Conservation (phyloP, 139 green algal species). For the Tetraselmis striata region DNA sequence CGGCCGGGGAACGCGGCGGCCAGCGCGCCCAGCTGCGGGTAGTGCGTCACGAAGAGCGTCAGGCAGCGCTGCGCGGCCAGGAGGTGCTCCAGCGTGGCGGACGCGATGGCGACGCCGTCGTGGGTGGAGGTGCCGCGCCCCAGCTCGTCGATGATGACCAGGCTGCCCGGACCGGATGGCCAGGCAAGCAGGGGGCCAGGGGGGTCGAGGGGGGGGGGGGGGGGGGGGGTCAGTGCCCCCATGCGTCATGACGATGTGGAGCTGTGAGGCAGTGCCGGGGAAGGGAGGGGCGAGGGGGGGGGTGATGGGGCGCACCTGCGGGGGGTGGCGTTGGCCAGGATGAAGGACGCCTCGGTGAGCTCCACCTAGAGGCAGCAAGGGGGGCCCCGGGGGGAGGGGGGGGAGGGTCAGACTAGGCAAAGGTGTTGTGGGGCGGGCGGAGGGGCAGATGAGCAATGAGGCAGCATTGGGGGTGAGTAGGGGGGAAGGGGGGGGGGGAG, state of each 20-base stretch:
- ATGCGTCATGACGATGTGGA: no score
- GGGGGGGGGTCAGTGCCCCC: no score
- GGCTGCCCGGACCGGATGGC: no score
- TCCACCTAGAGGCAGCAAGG: constrained; percentile 69
- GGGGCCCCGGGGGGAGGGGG: no score
- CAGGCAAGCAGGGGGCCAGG: no score
- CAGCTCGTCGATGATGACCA: constrained; percentile 72
- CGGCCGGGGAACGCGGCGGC: constrained; percentile 4
- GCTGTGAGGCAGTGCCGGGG: no score
- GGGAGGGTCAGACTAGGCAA: no score
- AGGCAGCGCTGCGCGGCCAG: constrained; percentile 28
- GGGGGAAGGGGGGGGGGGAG: no score
- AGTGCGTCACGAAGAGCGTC: constrained; percentile 76
- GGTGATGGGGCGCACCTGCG: not conserved
- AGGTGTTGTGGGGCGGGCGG: no score
- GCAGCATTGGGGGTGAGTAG: no score
- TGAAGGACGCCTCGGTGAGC: constrained; percentile 63
- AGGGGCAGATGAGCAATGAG: not conserved
- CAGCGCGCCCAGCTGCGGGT: constrained; percentile 37
- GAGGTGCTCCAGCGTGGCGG: constrained; percentile 51
- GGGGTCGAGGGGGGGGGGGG: no score
- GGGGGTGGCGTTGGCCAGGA: constrained; percentile 57
- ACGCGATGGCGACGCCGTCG: constrained; percentile 53
- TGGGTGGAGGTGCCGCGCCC: constrained; percentile 46
- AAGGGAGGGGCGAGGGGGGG: no score